phyloP scores from a whole-genome alignment of 169 alveolate species.

The Cryptosporidium tyzzeri region DNA sequence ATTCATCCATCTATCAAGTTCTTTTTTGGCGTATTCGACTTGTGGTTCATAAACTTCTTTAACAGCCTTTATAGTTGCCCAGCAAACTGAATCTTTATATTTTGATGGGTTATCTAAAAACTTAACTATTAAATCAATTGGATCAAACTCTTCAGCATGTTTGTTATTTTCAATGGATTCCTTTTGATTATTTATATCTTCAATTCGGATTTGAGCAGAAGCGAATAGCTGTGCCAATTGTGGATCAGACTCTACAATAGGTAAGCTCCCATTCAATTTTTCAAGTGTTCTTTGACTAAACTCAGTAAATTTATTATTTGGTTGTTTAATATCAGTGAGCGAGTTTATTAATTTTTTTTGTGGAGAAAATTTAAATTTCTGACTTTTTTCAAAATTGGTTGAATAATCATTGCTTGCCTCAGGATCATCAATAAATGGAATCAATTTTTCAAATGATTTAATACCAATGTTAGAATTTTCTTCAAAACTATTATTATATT shows the following conservation, averaged over 20 bases:
- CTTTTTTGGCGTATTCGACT: constrained; percentile 42
- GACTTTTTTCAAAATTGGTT: neutral
- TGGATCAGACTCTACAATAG: constrained; percentile 53
- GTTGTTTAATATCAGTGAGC: neutral
- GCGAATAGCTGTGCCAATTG: constrained; percentile 71
- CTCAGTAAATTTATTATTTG: neutral
- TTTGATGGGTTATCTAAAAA: constrained; percentile 32
- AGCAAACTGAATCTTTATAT: constrained; percentile 14
- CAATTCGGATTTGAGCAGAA: constrained; percentile 63
- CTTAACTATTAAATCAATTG: constrained; percentile 7
- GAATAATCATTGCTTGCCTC: neutral
- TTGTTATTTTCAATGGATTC: neutral
- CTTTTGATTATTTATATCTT: constrained; percentile 43
- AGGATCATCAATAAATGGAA: constrained; percentile 62
- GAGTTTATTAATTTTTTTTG: neutral
- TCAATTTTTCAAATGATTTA: constrained; percentile 36
- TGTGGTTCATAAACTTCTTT: constrained; percentile 72
- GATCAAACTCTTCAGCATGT: constrained; percentile 16
- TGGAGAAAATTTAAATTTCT: neutral
- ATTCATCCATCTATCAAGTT: constrained; percentile 57
- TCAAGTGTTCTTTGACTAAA: constrained; percentile 1
- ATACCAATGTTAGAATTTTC: neutral
- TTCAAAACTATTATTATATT: neutral
- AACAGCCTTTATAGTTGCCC: constrained; percentile 65
- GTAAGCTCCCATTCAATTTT: constrained; percentile 42